A percentile compares a stretch with the other conserved stretches of the same genome.
Evolutionary conservation across 495 filamentous ascomycete genomes (phyloP).

Genomic region (Hypoxylon fuscum): DNA sequence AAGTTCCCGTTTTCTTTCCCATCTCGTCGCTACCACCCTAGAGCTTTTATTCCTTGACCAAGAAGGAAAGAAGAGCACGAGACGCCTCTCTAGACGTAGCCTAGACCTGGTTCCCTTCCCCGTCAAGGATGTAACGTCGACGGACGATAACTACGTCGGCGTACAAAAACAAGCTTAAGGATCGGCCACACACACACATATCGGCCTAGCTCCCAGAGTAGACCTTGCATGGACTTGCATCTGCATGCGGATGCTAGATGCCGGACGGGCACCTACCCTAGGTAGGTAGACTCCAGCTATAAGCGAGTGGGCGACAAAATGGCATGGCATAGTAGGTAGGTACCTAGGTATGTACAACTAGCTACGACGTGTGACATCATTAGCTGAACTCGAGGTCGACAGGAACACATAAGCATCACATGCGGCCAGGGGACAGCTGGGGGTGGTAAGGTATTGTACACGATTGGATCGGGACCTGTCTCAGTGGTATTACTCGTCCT

Average conservation of each 20-base stretch:
- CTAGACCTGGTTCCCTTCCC: conserved; percentile 11
- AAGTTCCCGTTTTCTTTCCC: conserved; percentile 6
- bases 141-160: conserved; percentile 7
- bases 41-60: conserved; percentile 17
- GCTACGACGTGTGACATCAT: conserved; percentile 31
- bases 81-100: conserved; percentile 12
- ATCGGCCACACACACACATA: conserved; percentile 12
- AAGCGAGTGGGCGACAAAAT: background rate
- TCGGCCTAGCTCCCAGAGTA: conserved; percentile 8
- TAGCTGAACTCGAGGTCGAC: conserved; percentile 23
- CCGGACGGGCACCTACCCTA: too few relatives aligned
- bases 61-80: conserved; percentile 25
- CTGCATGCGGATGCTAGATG: conserved; percentile 22
- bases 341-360: conserved; percentile 24
- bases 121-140: conserved; percentile 34
- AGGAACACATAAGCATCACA: conserved; percentile 25
- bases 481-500: conserved; percentile 1
- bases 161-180: conserved; percentile 23
- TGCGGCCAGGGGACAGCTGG: conserved; percentile 10
- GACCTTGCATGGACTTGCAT: conserved; percentile 26
- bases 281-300: conserved; percentile 18
- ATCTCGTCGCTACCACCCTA: conserved; percentile 2
- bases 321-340: too few relatives aligned
- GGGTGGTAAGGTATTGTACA: conserved; percentile 14
- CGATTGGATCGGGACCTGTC: conserved; percentile 28